Conservation (phyloP, 2,329 filamentous ascomycete species). For the Penicillium sp. region DNA sequence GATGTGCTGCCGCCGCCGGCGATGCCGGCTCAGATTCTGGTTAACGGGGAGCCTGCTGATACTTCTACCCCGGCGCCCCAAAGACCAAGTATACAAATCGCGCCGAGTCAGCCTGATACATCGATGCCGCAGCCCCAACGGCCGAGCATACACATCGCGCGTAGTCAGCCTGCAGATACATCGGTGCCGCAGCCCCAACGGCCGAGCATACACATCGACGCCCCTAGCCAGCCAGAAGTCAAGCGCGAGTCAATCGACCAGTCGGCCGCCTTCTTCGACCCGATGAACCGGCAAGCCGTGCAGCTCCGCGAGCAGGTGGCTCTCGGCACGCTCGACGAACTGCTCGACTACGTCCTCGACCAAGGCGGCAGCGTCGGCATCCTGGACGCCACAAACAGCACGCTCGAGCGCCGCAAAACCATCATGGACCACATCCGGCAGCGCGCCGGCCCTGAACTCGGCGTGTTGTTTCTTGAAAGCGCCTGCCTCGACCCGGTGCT, state of each 20-base stretch:
- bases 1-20: constrained; percentile 36
- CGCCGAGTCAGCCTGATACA: too few relatives aligned
- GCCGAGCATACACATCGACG: constrained; percentile 18
- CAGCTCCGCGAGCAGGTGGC: constrained; percentile 87
- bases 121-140: not conserved
- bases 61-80: constrained; percentile 10
- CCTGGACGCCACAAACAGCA: constrained; percentile 96
- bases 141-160: too few relatives aligned
- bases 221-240: constrained; percentile 16
- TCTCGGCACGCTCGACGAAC: constrained; percentile 84
- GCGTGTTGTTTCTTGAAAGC: constrained; percentile 92
- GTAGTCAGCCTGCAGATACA: too few relatives aligned
- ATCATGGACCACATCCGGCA: constrained; percentile 79
- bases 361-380: constrained; percentile 87
- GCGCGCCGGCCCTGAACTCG: constrained; percentile 77
- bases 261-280: constrained; percentile 90
- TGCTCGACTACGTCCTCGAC: constrained; percentile 81
- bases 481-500: constrained; percentile 81
- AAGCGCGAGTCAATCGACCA: constrained; percentile 67
- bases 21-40: constrained; percentile 50
- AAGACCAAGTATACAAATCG: too few relatives aligned
- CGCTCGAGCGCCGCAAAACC: constrained; percentile 74
- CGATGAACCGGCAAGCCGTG: constrained; percentile 75
- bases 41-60: constrained; percentile 48
- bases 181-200: not conserved